A percentile compares a stretch with the other conserved stretches of the same genome.
These are phyloP conservation scores for Plasmodium malariae DNA, from an alignment of 169 alveolate species.

Conservation along the genomic window DNA sequence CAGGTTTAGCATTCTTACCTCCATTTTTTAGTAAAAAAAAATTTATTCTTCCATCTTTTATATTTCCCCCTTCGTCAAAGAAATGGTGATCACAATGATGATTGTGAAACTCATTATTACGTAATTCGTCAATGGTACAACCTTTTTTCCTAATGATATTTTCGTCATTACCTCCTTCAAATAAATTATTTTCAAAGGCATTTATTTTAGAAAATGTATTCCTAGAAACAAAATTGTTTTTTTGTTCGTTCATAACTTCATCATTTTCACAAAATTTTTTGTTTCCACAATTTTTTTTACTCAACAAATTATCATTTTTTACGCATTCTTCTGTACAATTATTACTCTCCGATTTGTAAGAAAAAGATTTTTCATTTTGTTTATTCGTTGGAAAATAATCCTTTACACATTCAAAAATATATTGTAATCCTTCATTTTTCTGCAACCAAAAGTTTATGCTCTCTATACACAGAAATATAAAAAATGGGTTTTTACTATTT, in stretches of 20 bases:
- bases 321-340: neutral
- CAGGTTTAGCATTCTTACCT: neutral
- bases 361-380: neutral
- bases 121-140: neutral
- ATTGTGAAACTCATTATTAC: neutral
- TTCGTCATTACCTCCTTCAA: neutral
- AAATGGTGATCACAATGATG: neutral
- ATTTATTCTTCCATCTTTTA: neutral
- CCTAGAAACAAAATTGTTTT: too few species aligned
- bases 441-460: slow-evolving; percentile 68
- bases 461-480: slow-evolving; percentile 69
- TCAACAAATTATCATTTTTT: slow-evolving; percentile 7
- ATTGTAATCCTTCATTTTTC: slow-evolving; percentile 60
- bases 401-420: slow-evolving; percentile 27
- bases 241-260: neutral
- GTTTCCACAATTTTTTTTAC: neutral
- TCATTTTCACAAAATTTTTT: neutral
- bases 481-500: slow-evolving; percentile 57
- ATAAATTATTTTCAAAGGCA: neutral
- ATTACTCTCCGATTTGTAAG: neutral
- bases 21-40: neutral
- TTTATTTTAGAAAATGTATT: neutral
- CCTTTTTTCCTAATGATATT: neutral
- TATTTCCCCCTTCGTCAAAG: neutral
- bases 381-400: slow-evolving; percentile 6